Conservation (phyloP, 495 filamentous ascomycete genomes). For the Daldinia caldariorum region DNA sequence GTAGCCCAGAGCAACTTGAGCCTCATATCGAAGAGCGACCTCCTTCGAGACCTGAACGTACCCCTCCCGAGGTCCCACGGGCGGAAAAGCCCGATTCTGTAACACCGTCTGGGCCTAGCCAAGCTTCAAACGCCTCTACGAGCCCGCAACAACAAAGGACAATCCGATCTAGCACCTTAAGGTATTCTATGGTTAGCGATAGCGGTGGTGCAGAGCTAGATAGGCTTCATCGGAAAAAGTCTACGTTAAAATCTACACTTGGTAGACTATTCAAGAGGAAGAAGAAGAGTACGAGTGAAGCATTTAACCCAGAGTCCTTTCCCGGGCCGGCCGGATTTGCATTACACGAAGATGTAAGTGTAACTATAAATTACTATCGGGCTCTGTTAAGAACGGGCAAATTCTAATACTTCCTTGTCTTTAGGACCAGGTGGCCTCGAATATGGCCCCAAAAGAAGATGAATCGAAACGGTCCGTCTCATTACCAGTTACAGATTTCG, state of each 20-base stretch:
- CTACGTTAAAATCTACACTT: conserved; percentile 58
- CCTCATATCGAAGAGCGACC: conserved; percentile 50
- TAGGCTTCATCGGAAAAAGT: conserved; percentile 60
- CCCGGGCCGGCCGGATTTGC: conserved; percentile 20
- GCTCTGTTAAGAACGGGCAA: background rate
- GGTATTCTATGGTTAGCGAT: conserved; percentile 56
- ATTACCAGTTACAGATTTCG: conserved; percentile 63
- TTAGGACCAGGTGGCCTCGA: conserved; percentile 58
- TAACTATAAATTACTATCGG: background rate
- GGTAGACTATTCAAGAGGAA: conserved; percentile 62
- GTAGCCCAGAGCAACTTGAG: conserved; percentile 22
- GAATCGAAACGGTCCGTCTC: conserved; percentile 61
- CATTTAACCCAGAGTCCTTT: conserved; percentile 36
- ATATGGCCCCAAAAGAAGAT: conserved; percentile 42
- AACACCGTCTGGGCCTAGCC: conserved; percentile 43
- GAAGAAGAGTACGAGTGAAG: conserved; percentile 50
- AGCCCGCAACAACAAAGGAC: conserved; percentile 47
- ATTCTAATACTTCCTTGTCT: conserved; percentile 5
- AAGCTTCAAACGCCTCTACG: conserved; percentile 38
- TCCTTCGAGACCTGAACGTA: conserved; percentile 53
- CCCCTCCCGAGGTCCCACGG: conserved; percentile 43
- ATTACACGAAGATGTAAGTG: conserved; percentile 34
- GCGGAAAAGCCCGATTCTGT: conserved; percentile 46
- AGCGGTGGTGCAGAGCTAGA: conserved; percentile 51
- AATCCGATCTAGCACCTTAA: conserved; percentile 49